Percentiles rank a stretch among this genome's conserved stretches.
These are phyloP conservation scores for Saturnispora galanensis DNA, from an alignment of 805 yeast genomes.

Conservation along the genomic window DNA sequence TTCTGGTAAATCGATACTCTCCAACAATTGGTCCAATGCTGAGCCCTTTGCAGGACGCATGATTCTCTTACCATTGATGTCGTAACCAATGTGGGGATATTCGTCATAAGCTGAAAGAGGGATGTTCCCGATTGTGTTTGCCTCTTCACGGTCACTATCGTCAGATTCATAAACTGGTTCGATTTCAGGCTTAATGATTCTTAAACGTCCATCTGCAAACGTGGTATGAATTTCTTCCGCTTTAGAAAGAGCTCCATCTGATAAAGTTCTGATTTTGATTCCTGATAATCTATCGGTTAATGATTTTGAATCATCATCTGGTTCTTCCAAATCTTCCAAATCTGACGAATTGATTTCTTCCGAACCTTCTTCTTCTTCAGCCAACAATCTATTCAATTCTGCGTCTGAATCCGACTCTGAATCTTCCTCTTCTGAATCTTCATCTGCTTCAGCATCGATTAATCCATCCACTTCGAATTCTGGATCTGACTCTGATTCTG, in stretches of 20 bases:
- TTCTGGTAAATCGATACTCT: slow-evolving; percentile 86
- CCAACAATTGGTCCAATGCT: slow-evolving; percentile 84
- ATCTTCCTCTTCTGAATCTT: slow-evolving; percentile 20
- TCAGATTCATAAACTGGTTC: slow-evolving; percentile 93
- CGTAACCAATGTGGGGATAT: slow-evolving; percentile 95
- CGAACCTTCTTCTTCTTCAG: slow-evolving; percentile 31
- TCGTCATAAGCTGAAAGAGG: slow-evolving; percentile 93
- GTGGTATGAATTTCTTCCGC: slow-evolving; percentile 32
- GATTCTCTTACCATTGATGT: slow-evolving; percentile 93
- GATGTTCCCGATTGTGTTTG: slow-evolving; percentile 86
- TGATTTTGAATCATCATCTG: slow-evolving; percentile 31
- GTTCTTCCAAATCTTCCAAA: slow-evolving; percentile 36
- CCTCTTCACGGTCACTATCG: slow-evolving; percentile 73
- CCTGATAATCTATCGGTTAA: slow-evolving; percentile 47
- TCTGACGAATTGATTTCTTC: slow-evolving; percentile 35
- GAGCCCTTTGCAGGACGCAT: slow-evolving; percentile 98
- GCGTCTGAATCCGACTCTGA: slow-evolving; percentile 42
- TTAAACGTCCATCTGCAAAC: slow-evolving; percentile 70
- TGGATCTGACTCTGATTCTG: slow-evolving; percentile 17
- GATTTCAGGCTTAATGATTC: slow-evolving; percentile 79
- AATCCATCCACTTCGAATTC: slow-evolving; percentile 28
- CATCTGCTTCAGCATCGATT: slow-evolving; percentile 35
- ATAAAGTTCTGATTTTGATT: slow-evolving; percentile 41
- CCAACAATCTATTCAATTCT: slow-evolving; percentile 53
- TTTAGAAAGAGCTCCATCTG: slow-evolving; percentile 29